These are phyloP conservation scores for Purpureocillium lavendulum DNA, from an alignment of 2,329 filamentous ascomycete species.

Conservation along the genomic window DNA sequence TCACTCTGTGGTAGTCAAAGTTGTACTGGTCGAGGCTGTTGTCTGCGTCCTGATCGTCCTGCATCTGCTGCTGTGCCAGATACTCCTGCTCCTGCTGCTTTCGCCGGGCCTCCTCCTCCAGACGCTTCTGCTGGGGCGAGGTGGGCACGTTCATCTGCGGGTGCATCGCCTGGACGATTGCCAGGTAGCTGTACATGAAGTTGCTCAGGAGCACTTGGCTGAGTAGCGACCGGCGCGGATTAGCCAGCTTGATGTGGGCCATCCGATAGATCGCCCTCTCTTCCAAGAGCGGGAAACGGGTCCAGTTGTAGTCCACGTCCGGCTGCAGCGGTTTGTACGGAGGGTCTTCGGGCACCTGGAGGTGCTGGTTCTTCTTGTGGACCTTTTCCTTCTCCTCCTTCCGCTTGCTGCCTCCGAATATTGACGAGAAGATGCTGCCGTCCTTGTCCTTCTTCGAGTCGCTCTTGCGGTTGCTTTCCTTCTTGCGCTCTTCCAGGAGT, in stretches of 20 bases:
- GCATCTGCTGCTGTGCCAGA: constrained; percentile 35
- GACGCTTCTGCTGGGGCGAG: constrained; percentile 62
- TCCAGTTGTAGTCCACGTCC: constrained; percentile 94
- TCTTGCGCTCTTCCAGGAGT: constrained; percentile 74
- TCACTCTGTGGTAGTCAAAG: constrained; percentile 45
- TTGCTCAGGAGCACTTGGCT: constrained; percentile 96
- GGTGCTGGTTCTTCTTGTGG: constrained; percentile 66
- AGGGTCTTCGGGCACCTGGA: constrained; percentile 73
- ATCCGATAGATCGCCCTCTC: constrained; percentile 97
- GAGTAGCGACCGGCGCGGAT: constrained; percentile 81
- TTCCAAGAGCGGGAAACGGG: constrained; percentile 87
- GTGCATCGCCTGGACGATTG: constrained; percentile 98
- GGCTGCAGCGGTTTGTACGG: constrained; percentile 64
- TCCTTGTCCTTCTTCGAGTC: constrained; percentile 88
- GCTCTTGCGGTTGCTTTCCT: constrained; percentile 66
- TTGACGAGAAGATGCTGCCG: constrained; percentile 83
- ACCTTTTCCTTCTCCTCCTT: constrained; percentile 68
- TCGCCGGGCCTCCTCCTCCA: constrained; percentile 46
- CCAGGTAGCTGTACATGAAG: constrained; percentile 99
- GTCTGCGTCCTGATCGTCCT: constrained; percentile 35
- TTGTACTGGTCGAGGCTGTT: constrained; percentile 43
- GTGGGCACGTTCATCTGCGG: constrained; percentile 88
- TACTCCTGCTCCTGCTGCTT: constrained; percentile 43
- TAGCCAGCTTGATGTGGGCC: constrained; percentile 98
- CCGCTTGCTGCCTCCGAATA: constrained; percentile 87